Percentiles rank a stretch among this genome's conserved stretches.
Evolutionary conservation across 225 moss, liverwort and hornwort genomes (phyloP).

Genomic region (Polytrichum formosum): DNA sequence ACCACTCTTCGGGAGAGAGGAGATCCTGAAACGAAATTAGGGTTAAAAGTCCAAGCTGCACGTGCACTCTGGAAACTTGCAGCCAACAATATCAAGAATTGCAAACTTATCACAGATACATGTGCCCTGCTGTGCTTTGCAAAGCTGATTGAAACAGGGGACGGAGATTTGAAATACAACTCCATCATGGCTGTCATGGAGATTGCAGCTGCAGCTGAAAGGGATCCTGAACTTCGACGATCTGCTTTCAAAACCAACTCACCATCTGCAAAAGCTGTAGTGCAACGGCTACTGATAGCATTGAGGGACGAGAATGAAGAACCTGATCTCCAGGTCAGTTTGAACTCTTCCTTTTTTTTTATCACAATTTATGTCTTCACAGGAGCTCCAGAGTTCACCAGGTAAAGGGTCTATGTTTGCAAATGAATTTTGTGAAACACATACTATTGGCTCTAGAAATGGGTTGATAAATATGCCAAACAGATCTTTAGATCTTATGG

Average conservation of each 20-base stretch:
- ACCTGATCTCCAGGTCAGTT: conserved; percentile 24
- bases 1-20: conserved; percentile 38
- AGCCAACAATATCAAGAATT: conserved; percentile 43
- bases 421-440: too few relatives aligned
- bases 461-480: too few relatives aligned
- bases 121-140: conserved; percentile 63
- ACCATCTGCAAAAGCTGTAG: conserved; percentile 55
- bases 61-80: conserved; percentile 63
- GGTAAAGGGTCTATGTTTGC: too few relatives aligned
- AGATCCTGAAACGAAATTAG: conserved; percentile 48
- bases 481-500: too few relatives aligned
- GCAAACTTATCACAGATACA: conserved; percentile 66
- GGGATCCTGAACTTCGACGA: conserved; percentile 50
- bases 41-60: conserved; percentile 50
- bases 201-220: conserved; percentile 54
- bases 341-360: neutral
- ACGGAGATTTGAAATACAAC: conserved; percentile 35
- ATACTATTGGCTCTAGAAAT: too few relatives aligned
- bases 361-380: too few relatives aligned
- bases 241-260: conserved; percentile 68
- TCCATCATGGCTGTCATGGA: conserved; percentile 63
- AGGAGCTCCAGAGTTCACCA: too few relatives aligned
- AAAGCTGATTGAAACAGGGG: conserved; percentile 52
- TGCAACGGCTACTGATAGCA: conserved; percentile 43
- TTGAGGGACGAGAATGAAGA: conserved; percentile 27